phyloP scores from a whole-genome alignment of 139 green algal genomes.

The Volvox reticuliferus region DNA sequence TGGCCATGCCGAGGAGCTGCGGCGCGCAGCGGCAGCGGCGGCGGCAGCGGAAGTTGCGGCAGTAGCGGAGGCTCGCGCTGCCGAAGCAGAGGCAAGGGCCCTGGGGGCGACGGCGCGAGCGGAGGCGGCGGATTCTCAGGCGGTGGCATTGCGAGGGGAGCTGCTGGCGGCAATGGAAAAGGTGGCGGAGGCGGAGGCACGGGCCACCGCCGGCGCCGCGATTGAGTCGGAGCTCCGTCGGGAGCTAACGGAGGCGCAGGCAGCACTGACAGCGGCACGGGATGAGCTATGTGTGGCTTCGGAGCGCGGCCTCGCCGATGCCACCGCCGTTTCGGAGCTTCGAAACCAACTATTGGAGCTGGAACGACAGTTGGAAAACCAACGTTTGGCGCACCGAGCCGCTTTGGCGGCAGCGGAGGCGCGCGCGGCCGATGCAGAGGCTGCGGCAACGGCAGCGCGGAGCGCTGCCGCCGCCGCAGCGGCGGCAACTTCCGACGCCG shows the following conservation, averaged over 20 bases:
- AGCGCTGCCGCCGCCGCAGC: not conserved
- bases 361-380: slow-evolving; percentile 15
- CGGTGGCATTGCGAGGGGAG: not conserved
- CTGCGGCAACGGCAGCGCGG: not conserved
- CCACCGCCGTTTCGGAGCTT: not conserved
- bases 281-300: not conserved
- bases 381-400: not conserved
- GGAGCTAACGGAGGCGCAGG: slow-evolving; percentile 24
- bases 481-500: not conserved
- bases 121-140: not conserved
- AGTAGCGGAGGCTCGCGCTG: not conserved
- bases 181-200: not conserved
- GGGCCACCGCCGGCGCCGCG: not conserved
- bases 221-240: not conserved
- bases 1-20: not conserved
- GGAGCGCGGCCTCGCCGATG: not conserved
- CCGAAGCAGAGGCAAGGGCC: not conserved
- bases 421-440: slow-evolving; percentile 26
- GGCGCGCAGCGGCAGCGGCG: not conserved
- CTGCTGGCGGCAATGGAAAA: not conserved
- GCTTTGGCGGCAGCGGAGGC: not conserved
- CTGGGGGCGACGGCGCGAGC: not conserved
- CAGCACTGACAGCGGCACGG: slow-evolving; percentile 9
- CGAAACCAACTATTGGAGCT: not conserved
- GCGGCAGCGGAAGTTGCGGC: not conserved